phyloP scores from a whole-genome alignment of 2,329 filamentous ascomycete species.

The Claviceps sp. region DNA sequence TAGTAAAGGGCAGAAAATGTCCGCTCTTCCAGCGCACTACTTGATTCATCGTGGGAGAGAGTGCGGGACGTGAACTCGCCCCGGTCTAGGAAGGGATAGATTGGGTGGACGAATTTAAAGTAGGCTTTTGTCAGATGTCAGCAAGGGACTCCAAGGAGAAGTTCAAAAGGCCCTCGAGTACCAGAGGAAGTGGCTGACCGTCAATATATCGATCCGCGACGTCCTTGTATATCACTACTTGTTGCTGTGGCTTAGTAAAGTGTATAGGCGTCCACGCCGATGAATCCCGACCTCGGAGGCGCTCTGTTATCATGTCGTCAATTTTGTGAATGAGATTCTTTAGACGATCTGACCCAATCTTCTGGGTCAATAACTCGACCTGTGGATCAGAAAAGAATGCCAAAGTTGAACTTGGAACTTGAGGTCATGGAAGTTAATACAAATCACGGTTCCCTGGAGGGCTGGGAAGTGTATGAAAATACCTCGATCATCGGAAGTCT shows the following conservation, averaged over 20 bases:
- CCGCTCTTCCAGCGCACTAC: slow-evolving; percentile 4
- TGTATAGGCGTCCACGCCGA: slow-evolving; percentile 1
- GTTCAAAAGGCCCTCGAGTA: neutral
- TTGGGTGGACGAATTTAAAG: slow-evolving; percentile 21
- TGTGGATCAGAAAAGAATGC: slow-evolving; percentile 22
- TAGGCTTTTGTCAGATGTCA: slow-evolving; percentile 15
- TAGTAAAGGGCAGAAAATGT: slow-evolving; percentile 22
- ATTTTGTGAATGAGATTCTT: slow-evolving; percentile 8
- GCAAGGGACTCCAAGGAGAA: neutral
- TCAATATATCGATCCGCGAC: slow-evolving; percentile 1
- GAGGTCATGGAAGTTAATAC: neutral
- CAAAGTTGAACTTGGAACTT: slow-evolving; percentile 13
- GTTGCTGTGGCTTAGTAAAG: slow-evolving; percentile 1
- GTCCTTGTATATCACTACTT: neutral
- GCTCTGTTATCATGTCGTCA: slow-evolving; percentile 6
- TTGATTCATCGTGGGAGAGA: neutral
- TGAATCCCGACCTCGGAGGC: neutral
- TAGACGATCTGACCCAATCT: slow-evolving; percentile 7
- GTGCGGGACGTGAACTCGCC: neutral
- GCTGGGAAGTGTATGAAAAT: neutral
- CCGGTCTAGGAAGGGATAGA: slow-evolving; percentile 23
- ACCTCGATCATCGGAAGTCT: slow-evolving; percentile 5
- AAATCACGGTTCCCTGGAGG: neutral
- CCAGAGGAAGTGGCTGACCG: neutral
- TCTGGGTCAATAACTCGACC: slow-evolving; percentile 14